Conservation (phyloP, 2,329 filamentous ascomycete genomes). For the Aspergillus puulaauensis region DNA sequence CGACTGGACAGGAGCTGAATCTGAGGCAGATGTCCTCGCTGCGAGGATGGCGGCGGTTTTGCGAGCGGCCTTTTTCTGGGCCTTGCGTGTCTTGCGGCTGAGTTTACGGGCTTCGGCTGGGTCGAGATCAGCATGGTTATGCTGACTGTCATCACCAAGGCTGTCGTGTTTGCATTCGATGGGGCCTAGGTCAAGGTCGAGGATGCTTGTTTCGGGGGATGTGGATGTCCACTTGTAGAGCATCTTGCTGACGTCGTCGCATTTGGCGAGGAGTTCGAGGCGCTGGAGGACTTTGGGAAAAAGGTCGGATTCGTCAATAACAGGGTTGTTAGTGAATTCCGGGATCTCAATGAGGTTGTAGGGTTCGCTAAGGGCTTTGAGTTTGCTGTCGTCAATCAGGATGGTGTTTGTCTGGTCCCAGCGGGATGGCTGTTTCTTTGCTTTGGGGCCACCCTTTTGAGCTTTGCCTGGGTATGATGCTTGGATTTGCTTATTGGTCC, state of each 20-base stretch:
- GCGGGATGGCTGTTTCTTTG: slow-evolving; percentile 25
- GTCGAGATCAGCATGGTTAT: neutral
- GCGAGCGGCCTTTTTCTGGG: slow-evolving; percentile 18
- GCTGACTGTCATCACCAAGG: neutral
- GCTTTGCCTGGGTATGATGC: slow-evolving; percentile 37
- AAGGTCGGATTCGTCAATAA: slow-evolving; percentile 43
- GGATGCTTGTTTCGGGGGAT: slow-evolving; percentile 11
- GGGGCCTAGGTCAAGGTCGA: slow-evolving; percentile 22
- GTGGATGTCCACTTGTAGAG: slow-evolving; percentile 35
- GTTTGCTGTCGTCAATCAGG: slow-evolving; percentile 77
- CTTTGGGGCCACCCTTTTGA: neutral
- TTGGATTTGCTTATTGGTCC: slow-evolving; percentile 54
- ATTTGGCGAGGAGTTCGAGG: slow-evolving; percentile 51
- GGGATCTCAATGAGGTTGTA: slow-evolving; percentile 78
- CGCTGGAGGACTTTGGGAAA: slow-evolving; percentile 53
- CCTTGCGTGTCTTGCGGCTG: slow-evolving; percentile 22
- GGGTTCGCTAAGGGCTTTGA: slow-evolving; percentile 82
- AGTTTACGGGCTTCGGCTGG: slow-evolving; percentile 18
- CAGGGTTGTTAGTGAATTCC: slow-evolving; percentile 61
- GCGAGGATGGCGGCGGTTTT: neutral
- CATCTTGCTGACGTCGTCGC: slow-evolving; percentile 49
- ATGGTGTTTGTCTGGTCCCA: slow-evolving; percentile 89
- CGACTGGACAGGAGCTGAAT: neutral
- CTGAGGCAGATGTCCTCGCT: neutral
- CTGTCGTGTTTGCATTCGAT: neutral